Conservation (phyloP, 805 yeast genomes). For the Cyberlindnera xishuangbannaensis region DNA sequence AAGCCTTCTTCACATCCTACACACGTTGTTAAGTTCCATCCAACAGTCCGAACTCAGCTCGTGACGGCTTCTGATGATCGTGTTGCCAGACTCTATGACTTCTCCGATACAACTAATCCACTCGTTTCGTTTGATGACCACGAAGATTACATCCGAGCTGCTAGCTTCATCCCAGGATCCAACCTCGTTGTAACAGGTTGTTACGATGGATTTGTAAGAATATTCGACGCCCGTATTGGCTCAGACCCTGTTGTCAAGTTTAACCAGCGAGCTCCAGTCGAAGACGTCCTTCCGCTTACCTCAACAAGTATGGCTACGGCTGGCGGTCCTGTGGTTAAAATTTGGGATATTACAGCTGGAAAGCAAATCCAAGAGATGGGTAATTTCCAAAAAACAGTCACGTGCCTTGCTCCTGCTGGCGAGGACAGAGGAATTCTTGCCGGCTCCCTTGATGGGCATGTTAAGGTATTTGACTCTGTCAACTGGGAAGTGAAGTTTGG, state of each 20-base stretch:
- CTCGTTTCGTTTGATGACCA: constrained; percentile 65
- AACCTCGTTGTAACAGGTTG: constrained; percentile 88
- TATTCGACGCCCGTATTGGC: constrained; percentile 72
- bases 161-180: constrained; percentile 71
- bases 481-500: constrained; percentile 91
- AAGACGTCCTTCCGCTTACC: constrained; percentile 68
- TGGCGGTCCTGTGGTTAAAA: constrained; percentile 76
- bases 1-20: constrained; percentile 84
- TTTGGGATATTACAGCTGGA: constrained; percentile 89
- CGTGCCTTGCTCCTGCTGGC: constrained; percentile 63
- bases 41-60: constrained; percentile 63
- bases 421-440: constrained; percentile 80
- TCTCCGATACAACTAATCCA: constrained; percentile 72
- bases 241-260: constrained; percentile 55
- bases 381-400: constrained; percentile 91
- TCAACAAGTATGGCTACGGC: constrained; percentile 70
- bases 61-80: constrained; percentile 91
- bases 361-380: constrained; percentile 62
- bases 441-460: constrained; percentile 96
- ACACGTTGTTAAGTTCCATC: constrained; percentile 90
- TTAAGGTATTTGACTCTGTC: constrained; percentile 80
- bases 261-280: constrained; percentile 78
- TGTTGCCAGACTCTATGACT: constrained; percentile 81
- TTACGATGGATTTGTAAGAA: constrained; percentile 80
- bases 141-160: constrained; percentile 83